Percentiles rank a stretch among this genome's conserved stretches.
These are phyloP conservation scores for Neurospora sp. DNA, from an alignment of 495 filamentous ascomycete genomes.

Conservation along the genomic window DNA sequence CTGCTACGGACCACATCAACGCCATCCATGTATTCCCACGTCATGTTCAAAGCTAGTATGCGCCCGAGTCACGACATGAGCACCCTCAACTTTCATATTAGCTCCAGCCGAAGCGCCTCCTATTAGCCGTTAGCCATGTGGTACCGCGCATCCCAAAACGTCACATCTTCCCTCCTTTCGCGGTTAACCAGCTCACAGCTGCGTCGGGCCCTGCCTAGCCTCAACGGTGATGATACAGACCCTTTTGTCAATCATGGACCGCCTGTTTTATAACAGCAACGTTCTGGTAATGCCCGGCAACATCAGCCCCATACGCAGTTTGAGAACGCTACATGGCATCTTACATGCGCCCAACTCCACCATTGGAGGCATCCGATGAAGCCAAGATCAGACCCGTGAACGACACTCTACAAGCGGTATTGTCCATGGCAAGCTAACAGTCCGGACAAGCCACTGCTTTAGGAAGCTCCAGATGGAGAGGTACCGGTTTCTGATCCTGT, in stretches of 20 bases:
- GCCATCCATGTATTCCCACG: background rate
- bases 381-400: background rate
- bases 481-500: background rate
- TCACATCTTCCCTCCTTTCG: constrained; percentile 13
- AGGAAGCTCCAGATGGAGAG: constrained; percentile 3
- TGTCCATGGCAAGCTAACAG: background rate
- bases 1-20: background rate
- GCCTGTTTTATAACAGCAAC: background rate
- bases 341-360: background rate
- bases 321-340: background rate
- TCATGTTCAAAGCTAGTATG: background rate
- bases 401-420: background rate
- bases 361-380: background rate
- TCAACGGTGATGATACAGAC: constrained; percentile 18
- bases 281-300: background rate
- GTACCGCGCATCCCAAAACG: constrained; percentile 4
- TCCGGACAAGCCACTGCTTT: constrained; percentile 2
- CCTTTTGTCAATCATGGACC: constrained; percentile 4
- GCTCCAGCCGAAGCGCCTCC: constrained; percentile 9
- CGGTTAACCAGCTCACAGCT: constrained; percentile 19
- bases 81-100: background rate
- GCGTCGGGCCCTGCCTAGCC: constrained; percentile 9
- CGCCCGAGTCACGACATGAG: constrained; percentile 2
- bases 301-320: background rate
- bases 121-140: constrained; percentile 14